Evolutionary conservation across 2,329 filamentous ascomycete genomes (phyloP), one percentile per base, ranked within the genome.

Genomic region (Penicillium concentricum): DNA sequence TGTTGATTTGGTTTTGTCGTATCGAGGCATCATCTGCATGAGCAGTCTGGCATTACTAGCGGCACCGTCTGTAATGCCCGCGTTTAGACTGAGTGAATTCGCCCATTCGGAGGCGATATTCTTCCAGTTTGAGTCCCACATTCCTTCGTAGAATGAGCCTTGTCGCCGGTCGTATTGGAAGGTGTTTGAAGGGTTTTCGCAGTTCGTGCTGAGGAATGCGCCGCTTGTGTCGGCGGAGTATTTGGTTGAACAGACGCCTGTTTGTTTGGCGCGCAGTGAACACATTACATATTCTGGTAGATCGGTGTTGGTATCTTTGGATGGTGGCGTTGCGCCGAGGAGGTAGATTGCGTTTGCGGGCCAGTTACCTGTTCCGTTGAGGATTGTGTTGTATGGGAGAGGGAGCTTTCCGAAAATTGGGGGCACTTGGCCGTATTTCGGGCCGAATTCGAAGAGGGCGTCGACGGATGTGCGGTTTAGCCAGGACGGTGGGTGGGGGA

Each of bases 371-470:
- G 79, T 79, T 2, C 75, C 74, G 65, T 89, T 89, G 41, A 82
- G 74, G 6, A 91, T 71, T 0, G 89, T 88, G 69, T 93, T 92
- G 73, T 81, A 88, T 6, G 81, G 73, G 1, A 75, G 70, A 0
- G 90, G 90, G 26, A 78, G 70, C 47, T 74, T 81, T 3, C 79
- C 72, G 61, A 84, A 87, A 6, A 82, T 78, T 0, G 82, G 86
- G 7, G 83, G 82, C 0, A 75, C 72, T 38, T 85, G 77, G 0
- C 69, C 59, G 51, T 84, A 79, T 32, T 79, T 71, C 1, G 77
- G 65, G 0, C 85, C 85, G 84, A 88, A 92, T 10, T 78, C 78
- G 64, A 93, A 93, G 1, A 92, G 74, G 3, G 89, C 82, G 63
- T 92, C 88, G 0, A 91, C 83, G 0, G 76, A 80, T 0, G 85